Evolutionary conservation across 2,329 filamentous ascomycete species (phyloP).

Genomic region (Fusarium subtropicale): DNA sequence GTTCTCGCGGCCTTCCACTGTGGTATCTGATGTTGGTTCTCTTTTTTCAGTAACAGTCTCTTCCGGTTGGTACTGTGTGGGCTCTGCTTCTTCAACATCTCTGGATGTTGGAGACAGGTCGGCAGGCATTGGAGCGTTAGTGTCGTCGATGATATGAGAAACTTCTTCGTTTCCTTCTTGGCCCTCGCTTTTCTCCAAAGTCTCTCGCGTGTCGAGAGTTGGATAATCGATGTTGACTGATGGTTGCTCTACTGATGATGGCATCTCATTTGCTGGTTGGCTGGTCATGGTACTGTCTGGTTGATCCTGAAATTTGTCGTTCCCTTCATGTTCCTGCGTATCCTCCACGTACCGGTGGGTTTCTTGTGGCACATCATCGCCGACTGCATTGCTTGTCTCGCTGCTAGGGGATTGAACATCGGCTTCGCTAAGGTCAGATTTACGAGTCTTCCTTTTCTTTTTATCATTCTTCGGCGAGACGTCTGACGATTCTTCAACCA

Average conservation of each 20-base stretch:
- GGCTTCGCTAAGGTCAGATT: background rate
- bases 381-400: background rate
- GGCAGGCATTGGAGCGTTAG: background rate
- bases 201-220: background rate
- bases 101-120: background rate
- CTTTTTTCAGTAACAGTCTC: background rate
- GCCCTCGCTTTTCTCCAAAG: background rate
- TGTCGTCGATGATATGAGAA: background rate
- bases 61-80: background rate
- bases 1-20: background rate
- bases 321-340: background rate
- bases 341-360: background rate
- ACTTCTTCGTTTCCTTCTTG: background rate
- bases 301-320: background rate
- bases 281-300: background rate
- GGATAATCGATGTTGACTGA: background rate
- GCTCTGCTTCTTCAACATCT: background rate
- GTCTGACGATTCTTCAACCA: background rate
- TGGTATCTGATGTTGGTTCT: background rate
- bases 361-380: conserved; percentile 2
- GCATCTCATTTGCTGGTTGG: background rate
- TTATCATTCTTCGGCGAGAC: conserved; percentile 20
- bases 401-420: background rate
- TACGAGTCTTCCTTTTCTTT: conserved; percentile 8
- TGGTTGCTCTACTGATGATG: background rate